A percentile compares a stretch with the other conserved stretches of the same genome.
Evolutionary conservation across 1,284 basidiomycete genomes (phyloP).

Genomic region (Caloboletus firmus): DNA sequence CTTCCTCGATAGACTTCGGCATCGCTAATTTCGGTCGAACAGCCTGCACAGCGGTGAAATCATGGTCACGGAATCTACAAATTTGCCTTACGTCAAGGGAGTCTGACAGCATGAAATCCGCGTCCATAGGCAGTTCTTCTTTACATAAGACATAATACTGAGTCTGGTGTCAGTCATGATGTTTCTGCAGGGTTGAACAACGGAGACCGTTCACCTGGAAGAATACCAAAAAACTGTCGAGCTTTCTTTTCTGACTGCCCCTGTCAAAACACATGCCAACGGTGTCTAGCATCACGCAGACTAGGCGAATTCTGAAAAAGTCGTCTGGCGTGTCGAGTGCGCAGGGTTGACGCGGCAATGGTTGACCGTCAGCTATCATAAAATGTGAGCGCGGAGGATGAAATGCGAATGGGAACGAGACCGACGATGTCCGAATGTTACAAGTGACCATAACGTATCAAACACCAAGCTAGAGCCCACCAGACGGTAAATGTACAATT

Average conservation of each 20-base stretch:
- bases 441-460: conserved; percentile 90
- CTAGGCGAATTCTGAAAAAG: conserved; percentile 90
- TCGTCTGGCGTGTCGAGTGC: conserved; percentile 91
- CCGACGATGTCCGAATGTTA: conserved; percentile 96
- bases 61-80: conserved; percentile 1
- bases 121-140: conserved; percentile 88
- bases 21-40: conserved; percentile 74
- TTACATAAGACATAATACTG: conserved; percentile 91
- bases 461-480: conserved; percentile 89
- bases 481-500: conserved; percentile 96
- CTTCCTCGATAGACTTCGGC: conserved; percentile 79
- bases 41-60: conserved; percentile 47
- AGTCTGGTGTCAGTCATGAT: conserved; percentile 8
- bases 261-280: conserved; percentile 98
- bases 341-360: conserved; percentile 77
- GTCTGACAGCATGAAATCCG: conserved; percentile 95
- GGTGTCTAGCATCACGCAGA: conserved; percentile 91
- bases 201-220: conserved; percentile 69
- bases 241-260: conserved; percentile 85
- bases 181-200: not conserved
- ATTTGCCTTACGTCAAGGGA: conserved; percentile 73
- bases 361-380: conserved; percentile 77
- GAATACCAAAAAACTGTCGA: conserved; percentile 90
- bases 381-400: conserved; percentile 7
- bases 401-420: conserved; percentile 19